A percentile compares a stretch with the other conserved stretches of the same genome.
These are phyloP conservation scores for Albatrellus sp. DNA, from an alignment of 1,284 basidiomycete genomes.

Conservation along the genomic window DNA sequence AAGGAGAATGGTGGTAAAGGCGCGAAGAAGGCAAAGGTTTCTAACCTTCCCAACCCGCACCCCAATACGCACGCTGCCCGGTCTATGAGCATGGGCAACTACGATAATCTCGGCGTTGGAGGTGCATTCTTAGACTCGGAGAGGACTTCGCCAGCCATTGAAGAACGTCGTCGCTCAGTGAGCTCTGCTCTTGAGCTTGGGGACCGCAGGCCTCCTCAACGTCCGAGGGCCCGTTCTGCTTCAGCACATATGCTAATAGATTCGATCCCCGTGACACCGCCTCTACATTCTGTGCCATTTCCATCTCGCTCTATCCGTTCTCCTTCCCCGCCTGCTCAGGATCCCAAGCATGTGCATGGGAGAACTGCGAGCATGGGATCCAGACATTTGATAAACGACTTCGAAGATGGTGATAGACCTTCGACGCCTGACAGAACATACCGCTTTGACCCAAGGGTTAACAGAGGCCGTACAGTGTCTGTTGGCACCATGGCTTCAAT, in stretches of 20 bases:
- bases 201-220: conserved; percentile 24
- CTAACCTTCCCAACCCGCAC: conserved; percentile 40
- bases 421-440: conserved; percentile 23
- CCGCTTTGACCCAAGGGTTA: conserved; percentile 26
- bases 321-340: conserved; percentile 29
- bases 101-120: conserved; percentile 38
- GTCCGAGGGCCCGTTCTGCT: conserved; percentile 27
- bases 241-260: conserved; percentile 39
- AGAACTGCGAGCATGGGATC: conserved; percentile 37
- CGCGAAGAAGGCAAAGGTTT: conserved; percentile 26
- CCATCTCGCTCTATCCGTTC: conserved; percentile 45
- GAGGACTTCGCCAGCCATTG: conserved; percentile 14
- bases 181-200: conserved; percentile 45
- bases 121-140: conserved; percentile 29
- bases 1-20: conserved; percentile 37
- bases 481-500: conserved; percentile 24
- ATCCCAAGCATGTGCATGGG: conserved; percentile 22
- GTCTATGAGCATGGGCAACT: conserved; percentile 51
- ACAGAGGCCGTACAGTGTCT: conserved; percentile 24
- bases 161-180: conserved; percentile 30
- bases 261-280: conserved; percentile 27
- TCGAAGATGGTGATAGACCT: conserved; percentile 13
- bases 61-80: conserved; percentile 25
- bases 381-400: conserved; percentile 24
- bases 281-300: conserved; percentile 48